Percentiles rank a stretch among this genome's conserved stretches.
phyloP scores from a whole-genome alignment of 2,329 filamentous ascomycete species.

The Ascochyta rabiei region DNA sequence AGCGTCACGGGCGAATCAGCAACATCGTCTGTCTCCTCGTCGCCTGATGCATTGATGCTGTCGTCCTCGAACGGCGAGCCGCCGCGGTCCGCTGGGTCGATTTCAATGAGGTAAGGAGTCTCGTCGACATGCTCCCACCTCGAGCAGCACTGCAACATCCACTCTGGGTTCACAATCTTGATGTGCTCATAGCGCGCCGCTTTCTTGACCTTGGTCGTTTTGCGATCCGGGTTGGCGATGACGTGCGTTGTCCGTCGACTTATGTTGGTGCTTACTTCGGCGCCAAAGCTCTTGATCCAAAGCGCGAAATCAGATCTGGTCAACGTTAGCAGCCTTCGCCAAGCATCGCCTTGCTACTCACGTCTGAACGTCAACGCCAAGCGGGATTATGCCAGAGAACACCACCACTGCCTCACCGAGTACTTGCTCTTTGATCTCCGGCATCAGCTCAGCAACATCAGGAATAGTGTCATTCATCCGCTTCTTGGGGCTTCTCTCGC shows the following conservation, averaged over 20 bases:
- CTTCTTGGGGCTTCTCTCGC: conserved; percentile 58
- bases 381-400: conserved; percentile 86
- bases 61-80: conserved; percentile 49
- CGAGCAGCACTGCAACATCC: conserved; percentile 83
- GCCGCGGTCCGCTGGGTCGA: conserved; percentile 68
- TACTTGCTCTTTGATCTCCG: conserved; percentile 76
- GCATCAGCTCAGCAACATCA: conserved; percentile 85
- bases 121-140: conserved; percentile 85
- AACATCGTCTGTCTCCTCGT: conserved; percentile 44
- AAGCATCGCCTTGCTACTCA: conserved; percentile 36
- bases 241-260: conserved; percentile 67
- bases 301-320: conserved; percentile 78
- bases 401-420: conserved; percentile 79
- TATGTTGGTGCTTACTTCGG: conserved; percentile 66
- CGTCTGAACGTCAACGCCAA: conserved; percentile 75
- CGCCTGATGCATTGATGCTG: conserved; percentile 48
- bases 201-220: conserved; percentile 89
- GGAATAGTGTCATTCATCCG: conserved; percentile 67
- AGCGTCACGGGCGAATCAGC: conserved; percentile 32
- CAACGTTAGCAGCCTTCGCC: conserved; percentile 21
- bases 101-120: conserved; percentile 75
- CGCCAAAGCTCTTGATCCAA: conserved; percentile 87
- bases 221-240: conserved; percentile 71
- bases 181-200: conserved; percentile 80
- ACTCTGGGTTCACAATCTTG: conserved; percentile 89